Evolutionary conservation across 2,329 filamentous ascomycete species (phyloP).

Genomic region (Alternaria arbusti): DNA sequence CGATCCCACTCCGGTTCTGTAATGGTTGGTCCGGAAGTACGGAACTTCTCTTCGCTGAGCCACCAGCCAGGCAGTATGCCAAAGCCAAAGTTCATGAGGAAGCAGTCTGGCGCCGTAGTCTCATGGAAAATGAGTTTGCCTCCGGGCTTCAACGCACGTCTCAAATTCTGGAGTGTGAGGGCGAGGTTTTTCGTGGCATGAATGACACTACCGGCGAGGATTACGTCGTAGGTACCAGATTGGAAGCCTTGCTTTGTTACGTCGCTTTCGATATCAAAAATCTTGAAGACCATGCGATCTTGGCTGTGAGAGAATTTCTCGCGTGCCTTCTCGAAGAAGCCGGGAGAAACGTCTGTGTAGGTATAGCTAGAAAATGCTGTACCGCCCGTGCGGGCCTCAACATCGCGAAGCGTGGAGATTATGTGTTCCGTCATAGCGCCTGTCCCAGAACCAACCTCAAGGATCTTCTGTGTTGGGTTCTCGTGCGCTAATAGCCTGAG

Average conservation of each 20-base stretch:
- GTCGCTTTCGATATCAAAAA: background rate
- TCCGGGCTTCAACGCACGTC: background rate
- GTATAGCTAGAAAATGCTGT: background rate
- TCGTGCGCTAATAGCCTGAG: background rate
- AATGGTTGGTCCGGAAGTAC: background rate
- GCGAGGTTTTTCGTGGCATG: background rate
- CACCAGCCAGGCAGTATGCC: background rate
- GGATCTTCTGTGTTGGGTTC: background rate
- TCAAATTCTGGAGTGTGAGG: background rate
- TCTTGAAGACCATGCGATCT: background rate
- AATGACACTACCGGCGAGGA: background rate
- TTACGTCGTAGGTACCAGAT: background rate
- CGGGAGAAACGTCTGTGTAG: background rate
- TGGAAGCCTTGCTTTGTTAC: background rate
- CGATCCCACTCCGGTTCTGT: background rate
- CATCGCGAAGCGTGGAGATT: background rate
- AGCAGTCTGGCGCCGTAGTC: background rate
- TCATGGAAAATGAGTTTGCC: background rate
- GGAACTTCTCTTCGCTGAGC: background rate
- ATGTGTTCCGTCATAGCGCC: background rate
- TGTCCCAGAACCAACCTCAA: background rate
- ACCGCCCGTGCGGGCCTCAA: background rate
- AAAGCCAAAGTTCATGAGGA: background rate
- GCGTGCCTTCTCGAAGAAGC: background rate
- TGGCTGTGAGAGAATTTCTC: background rate